Evolutionary conservation across 495 filamentous ascomycete species (phyloP), one percentile per base, ranked within the genome.

Genomic region (Trichocladium uniseriatum): DNA sequence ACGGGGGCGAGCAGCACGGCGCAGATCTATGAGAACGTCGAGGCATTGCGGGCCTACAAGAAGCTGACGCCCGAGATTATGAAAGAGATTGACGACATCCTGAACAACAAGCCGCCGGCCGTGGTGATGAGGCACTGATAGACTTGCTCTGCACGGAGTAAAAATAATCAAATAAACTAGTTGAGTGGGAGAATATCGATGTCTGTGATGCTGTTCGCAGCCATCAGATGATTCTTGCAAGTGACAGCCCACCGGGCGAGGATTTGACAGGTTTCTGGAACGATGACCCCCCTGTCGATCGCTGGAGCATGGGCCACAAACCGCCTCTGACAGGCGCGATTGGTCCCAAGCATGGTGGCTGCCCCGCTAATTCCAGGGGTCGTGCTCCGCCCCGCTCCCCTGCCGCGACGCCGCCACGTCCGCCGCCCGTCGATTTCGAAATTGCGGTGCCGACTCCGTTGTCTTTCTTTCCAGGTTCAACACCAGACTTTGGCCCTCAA

Each of bases 21-120:
- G 67, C 86, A 94, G 68, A 74, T 94, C 14, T 76, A 76, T 40
- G 81, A 90, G 58, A 85, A 83, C 47, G 67, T 88, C 34, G 66
- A 72, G 55, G 79, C 84, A 36, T 46, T 94, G 42, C 71, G 71
- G 11, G 64, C 80, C 7, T 64, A 81, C 32, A 73, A 82, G 5
- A 77, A 76, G 59, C 54, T 87, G 53, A 83, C 79, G 3, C 71
- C 75, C 5, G 82, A 82, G 59, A 67, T 87, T 5, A 67, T 87
- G 72, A 70, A 73, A 52, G 76, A 83, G 71, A 87, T 88, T 60
- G 83, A 87, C 50, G 70, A 58, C 37, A 61, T 70, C 32, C 55
- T 68, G 3, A 63, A 61, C 22, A 61, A 57, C 9, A 51, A 58
- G 19, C 46, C 55, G 44, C 39, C 61, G 37, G 53, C 58, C 35